These are phyloP conservation scores for Phytopythium sindhum DNA, from an alignment of 352 stramenopile genomes.

Conservation along the genomic window DNA sequence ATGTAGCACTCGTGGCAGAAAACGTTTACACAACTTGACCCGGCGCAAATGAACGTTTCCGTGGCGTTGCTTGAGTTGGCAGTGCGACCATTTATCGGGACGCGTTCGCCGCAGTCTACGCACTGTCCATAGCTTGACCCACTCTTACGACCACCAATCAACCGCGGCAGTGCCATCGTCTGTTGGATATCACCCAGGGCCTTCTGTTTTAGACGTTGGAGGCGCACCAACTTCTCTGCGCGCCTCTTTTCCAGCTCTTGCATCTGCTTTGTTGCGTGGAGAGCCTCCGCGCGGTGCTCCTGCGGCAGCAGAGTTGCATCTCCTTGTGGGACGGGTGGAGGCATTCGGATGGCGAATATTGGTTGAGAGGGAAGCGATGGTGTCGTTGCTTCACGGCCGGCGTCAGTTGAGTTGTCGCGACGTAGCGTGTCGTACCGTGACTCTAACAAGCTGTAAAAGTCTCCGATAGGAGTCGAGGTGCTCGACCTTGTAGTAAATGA, in stretches of 20 bases:
- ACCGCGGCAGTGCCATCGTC: constrained; percentile 40
- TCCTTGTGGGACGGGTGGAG: not conserved
- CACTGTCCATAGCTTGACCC: constrained; percentile 53
- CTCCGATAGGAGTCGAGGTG: constrained; percentile 18
- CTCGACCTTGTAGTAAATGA: not conserved
- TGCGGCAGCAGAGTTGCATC: not conserved
- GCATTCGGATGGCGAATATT: not conserved
- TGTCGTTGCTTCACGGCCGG: not conserved
- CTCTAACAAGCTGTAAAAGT: constrained; percentile 45
- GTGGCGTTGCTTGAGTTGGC: not conserved
- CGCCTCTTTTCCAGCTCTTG: constrained; percentile 62
- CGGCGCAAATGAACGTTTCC: constrained; percentile 30
- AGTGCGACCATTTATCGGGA: constrained; percentile 33
- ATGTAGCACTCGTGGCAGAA: constrained; percentile 57
- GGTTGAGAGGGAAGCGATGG: not conserved
- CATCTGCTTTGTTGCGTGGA: constrained; percentile 58
- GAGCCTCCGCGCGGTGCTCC: not conserved
- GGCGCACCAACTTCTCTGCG: constrained; percentile 22
- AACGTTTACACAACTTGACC: constrained; percentile 53
- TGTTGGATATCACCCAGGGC: constrained; percentile 55
- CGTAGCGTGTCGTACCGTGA: constrained; percentile 10
- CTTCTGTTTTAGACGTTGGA: constrained; percentile 61
- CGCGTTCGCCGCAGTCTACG: constrained; percentile 43
- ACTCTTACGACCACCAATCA: constrained; percentile 76
- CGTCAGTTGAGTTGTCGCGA: not conserved